Evolutionary conservation across 306 rosid genomes (phyloP).

Genomic region (Comarum palustre): DNA sequence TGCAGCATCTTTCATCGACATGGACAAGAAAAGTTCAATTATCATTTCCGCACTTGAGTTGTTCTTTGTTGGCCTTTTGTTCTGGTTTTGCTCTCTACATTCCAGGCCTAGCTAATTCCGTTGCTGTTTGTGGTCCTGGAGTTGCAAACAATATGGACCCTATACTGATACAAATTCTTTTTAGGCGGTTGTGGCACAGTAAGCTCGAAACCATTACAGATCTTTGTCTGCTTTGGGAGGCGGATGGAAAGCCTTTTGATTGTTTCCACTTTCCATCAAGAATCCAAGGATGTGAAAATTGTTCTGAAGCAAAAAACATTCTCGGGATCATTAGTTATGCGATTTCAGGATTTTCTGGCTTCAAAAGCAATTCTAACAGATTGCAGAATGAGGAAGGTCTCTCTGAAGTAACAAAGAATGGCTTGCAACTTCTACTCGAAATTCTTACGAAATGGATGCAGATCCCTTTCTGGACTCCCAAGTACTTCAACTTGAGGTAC

Average conservation of each 20-base stretch:
- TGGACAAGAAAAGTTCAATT: conserved; percentile 43
- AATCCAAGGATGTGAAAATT: conserved; percentile 20
- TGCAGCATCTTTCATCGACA: conserved; percentile 45
- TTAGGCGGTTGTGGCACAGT: conserved; percentile 36
- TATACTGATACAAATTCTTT: conserved; percentile 37
- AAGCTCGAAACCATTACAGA: conserved; percentile 40
- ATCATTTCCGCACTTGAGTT: conserved; percentile 43
- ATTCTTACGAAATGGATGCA: conserved; percentile 48
- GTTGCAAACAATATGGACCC: conserved; percentile 23
- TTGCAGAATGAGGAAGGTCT: conserved; percentile 21
- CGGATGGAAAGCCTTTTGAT: conserved; percentile 23
- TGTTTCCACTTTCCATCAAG: conserved; percentile 33
- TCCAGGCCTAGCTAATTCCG: conserved; percentile 24
- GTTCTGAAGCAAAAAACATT: conserved; percentile 39
- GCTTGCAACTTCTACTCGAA: conserved; percentile 24
- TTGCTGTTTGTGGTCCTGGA: conserved; percentile 15
- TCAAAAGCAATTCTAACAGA: conserved; percentile 26
- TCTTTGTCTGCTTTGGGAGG: conserved; percentile 39
- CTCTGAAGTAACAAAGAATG: conserved; percentile 29
- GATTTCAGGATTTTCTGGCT: conserved; percentile 30
- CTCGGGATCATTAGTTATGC: conserved; percentile 37
- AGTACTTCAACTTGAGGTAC: conserved; percentile 55
- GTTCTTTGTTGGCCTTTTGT: conserved; percentile 58
- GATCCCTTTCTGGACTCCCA: conserved; percentile 48
- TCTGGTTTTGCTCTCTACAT: conserved; percentile 41